phyloP scores from a whole-genome alignment of 2,329 filamentous ascomycete species.

The Fusarium brevicatenulatum region DNA sequence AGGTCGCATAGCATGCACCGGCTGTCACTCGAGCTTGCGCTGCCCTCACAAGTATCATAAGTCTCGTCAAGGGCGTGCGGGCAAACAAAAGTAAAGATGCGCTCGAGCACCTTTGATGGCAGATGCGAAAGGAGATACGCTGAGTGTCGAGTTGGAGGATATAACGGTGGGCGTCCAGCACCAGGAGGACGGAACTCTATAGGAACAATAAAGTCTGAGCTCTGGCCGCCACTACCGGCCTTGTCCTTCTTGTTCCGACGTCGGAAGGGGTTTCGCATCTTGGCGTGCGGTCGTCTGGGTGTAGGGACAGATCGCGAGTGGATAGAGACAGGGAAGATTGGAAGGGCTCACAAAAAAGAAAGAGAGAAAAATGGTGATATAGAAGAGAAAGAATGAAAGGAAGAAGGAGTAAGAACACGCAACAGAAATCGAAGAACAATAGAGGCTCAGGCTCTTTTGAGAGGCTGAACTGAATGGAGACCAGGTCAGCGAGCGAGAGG shows the following conservation, averaged over 20 bases:
- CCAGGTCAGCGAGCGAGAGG: neutral
- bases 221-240: slow-evolving; percentile 38
- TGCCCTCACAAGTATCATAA: slow-evolving; percentile 86
- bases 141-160: slow-evolving; percentile 54
- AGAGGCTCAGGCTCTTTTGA: slow-evolving; percentile 5
- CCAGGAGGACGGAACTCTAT: slow-evolving; percentile 45
- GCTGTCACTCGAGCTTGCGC: slow-evolving; percentile 70
- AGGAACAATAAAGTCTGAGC: slow-evolving; percentile 41
- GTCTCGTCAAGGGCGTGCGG: slow-evolving; percentile 81
- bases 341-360: neutral
- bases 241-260: slow-evolving; percentile 53
- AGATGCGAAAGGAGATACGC: slow-evolving; percentile 62
- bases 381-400: slow-evolving; percentile 4
- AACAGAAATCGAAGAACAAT: slow-evolving; percentile 4
- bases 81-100: slow-evolving; percentile 84
- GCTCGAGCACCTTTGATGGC: slow-evolving; percentile 74
- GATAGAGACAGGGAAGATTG: slow-evolving; percentile 5
- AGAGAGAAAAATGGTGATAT: neutral
- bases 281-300: slow-evolving; percentile 25
- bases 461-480: slow-evolving; percentile 6
- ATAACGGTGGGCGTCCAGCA: slow-evolving; percentile 42
- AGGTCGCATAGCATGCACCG: slow-evolving; percentile 94
- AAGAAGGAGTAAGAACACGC: neutral
- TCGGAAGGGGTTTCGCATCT: slow-evolving; percentile 52
- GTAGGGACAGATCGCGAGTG: slow-evolving; percentile 6